Percentiles rank a stretch among this genome's conserved stretches.
Evolutionary conservation across 1,139 yeast species (phyloP).

Genomic region (Geotrichum klebahnii): DNA sequence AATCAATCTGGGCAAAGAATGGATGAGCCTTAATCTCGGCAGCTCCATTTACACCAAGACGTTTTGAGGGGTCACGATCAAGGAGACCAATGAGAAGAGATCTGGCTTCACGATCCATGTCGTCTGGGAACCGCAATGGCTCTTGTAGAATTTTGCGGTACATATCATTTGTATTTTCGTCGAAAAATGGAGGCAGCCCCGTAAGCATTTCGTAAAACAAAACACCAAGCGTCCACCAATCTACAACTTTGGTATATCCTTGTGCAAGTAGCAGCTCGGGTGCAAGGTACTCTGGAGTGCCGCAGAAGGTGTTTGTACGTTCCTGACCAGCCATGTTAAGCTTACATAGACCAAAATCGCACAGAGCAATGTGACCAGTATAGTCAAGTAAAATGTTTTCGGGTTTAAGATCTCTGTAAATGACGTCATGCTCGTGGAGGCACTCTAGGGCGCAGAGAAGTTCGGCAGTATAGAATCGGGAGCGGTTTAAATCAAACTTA

Average conservation of each 20-base stretch:
- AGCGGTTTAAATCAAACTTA: conserved; percentile 78
- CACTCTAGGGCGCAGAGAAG: conserved; percentile 87
- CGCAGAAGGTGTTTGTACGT: conserved; percentile 91
- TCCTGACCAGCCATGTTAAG: conserved; percentile 85
- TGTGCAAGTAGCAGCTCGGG: conserved; percentile 89
- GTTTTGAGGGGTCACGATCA: conserved; percentile 76
- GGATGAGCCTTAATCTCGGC: conserved; percentile 78
- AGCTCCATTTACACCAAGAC: conserved; percentile 80
- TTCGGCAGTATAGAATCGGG: conserved; percentile 92
- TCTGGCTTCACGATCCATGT: conserved; percentile 84
- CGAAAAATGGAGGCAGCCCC: conserved; percentile 94
- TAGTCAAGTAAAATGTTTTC: conserved; percentile 90
- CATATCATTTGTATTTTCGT: conserved; percentile 91
- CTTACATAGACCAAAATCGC: conserved; percentile 95
- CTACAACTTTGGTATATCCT: conserved; percentile 93
- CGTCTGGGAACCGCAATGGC: conserved; percentile 82
- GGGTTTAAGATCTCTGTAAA: conserved; percentile 92
- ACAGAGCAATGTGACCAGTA: conserved; percentile 94
- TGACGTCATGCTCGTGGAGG: conserved; percentile 82
- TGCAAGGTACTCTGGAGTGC: conserved; percentile 94
- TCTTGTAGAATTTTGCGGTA: conserved; percentile 87
- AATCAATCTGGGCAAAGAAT: conserved; percentile 86
- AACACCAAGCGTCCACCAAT: conserved; percentile 98
- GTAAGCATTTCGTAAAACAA: conserved; percentile 92
- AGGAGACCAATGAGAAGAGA: conserved; percentile 71